phyloP scores from a whole-genome alignment of 2,329 filamentous ascomycete genomes.

The Fonsecaea multimorphosa region DNA sequence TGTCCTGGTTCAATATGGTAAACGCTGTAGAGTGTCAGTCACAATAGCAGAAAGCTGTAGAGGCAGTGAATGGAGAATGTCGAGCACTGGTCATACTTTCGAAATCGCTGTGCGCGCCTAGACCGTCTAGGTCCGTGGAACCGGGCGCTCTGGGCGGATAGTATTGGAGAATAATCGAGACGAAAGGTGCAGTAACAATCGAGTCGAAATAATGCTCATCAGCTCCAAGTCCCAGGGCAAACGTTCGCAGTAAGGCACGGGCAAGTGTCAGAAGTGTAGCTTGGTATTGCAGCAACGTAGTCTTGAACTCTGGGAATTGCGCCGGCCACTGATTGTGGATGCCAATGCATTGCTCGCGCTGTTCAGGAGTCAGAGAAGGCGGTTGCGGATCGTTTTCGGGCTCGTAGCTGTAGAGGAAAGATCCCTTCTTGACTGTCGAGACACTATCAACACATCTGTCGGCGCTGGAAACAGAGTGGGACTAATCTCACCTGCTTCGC shows the following conservation, averaged over 20 bases:
- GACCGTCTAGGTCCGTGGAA: slow-evolving; percentile 41
- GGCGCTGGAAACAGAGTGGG: background rate
- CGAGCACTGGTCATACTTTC: slow-evolving; percentile 56
- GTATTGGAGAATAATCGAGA: slow-evolving; percentile 40
- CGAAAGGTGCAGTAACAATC: slow-evolving; percentile 44
- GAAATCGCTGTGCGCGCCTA: slow-evolving; percentile 60
- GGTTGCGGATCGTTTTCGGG: slow-evolving; percentile 17
- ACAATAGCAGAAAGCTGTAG: background rate
- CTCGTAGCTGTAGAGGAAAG: slow-evolving; percentile 37
- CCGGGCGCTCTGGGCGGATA: slow-evolving; percentile 39
- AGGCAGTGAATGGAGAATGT: background rate
- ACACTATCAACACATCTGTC: background rate
- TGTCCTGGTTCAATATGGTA: slow-evolving; percentile 62
- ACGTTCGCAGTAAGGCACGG: slow-evolving; percentile 57
- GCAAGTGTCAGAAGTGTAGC: slow-evolving; percentile 52
- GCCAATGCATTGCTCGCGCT: slow-evolving; percentile 21
- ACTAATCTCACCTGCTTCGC: slow-evolving; percentile 14
- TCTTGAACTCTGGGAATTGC: slow-evolving; percentile 34
- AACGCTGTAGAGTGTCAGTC: slow-evolving; percentile 43
- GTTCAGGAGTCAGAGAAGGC: slow-evolving; percentile 5
- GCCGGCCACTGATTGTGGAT: slow-evolving; percentile 20
- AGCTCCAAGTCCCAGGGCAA: slow-evolving; percentile 62
- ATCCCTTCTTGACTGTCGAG: slow-evolving; percentile 23
- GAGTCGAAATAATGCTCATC: slow-evolving; percentile 62
- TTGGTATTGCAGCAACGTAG: slow-evolving; percentile 29